Conservation (phyloP, 805 yeast species). For the Torulaspora maleeae region DNA sequence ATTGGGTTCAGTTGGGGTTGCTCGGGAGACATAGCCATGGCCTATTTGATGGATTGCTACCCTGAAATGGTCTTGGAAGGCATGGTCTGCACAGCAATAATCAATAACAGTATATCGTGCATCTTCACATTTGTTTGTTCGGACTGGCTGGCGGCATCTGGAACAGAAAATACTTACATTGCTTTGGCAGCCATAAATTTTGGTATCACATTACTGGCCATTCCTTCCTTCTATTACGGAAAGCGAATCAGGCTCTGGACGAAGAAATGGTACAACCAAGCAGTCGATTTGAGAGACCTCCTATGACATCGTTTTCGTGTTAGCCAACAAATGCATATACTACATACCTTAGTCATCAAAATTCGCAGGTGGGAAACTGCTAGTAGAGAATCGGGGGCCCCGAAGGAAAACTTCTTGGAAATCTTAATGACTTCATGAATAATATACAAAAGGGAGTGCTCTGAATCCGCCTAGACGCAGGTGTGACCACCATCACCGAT, state of each 20-base stretch:
- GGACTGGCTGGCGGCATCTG: constrained; percentile 52
- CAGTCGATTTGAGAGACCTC: constrained; percentile 48
- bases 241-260: constrained; percentile 56
- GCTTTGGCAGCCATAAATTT: constrained; percentile 58
- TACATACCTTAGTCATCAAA: too few species aligned
- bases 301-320: not conserved
- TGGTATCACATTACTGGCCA: constrained; percentile 50
- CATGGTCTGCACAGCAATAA: constrained; percentile 63
- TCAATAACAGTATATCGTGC: constrained; percentile 61
- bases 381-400: too few species aligned
- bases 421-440: not conserved
- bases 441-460: not conserved
- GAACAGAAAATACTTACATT: constrained; percentile 55
- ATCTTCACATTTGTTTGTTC: constrained; percentile 64
- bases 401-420: too few species aligned
- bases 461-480: constrained; percentile 8
- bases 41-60: constrained; percentile 61
- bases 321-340: too few species aligned
- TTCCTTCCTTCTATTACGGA: constrained; percentile 59
- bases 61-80: constrained; percentile 68
- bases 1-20: constrained; percentile 68
- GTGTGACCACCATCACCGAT: constrained; percentile 60
- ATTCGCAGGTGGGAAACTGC: too few species aligned
- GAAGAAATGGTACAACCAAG: constrained; percentile 48
- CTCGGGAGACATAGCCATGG: constrained; percentile 66